These are phyloP conservation scores for Lactarius pseudohatsudake DNA, from an alignment of 768 basidiomycete species.

Conservation along the genomic window DNA sequence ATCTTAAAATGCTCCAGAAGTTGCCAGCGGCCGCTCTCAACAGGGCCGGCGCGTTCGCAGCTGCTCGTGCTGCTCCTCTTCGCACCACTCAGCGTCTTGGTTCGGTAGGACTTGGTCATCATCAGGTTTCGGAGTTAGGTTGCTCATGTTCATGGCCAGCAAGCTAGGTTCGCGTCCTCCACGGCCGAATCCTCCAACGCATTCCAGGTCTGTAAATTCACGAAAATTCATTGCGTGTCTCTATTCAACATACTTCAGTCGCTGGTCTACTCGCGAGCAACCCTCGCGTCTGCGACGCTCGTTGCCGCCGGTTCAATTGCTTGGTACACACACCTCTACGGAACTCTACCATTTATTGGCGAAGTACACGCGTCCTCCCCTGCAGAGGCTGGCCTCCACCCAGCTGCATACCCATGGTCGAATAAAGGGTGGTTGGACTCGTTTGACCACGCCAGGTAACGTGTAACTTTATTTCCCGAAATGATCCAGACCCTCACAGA, in stretches of 20 bases:
- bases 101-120: constrained; percentile 41
- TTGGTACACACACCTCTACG: constrained; percentile 96
- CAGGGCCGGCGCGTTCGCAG: constrained; percentile 50
- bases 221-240: not conserved
- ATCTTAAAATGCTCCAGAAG: constrained; percentile 78
- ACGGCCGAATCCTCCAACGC: constrained; percentile 53
- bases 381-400: constrained; percentile 93
- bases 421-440: constrained; percentile 86
- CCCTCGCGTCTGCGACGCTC: constrained; percentile 72
- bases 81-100: constrained; percentile 46
- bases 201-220: constrained; percentile 56
- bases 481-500: constrained; percentile 21
- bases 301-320: constrained; percentile 87
- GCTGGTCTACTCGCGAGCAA: constrained; percentile 65
- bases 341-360: constrained; percentile 82
- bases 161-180: constrained; percentile 75
- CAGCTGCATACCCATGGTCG: constrained; percentile 83
- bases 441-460: constrained; percentile 95
- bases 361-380: constrained; percentile 92
- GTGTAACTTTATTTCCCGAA: constrained; percentile 26
- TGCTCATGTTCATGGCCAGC: constrained; percentile 35
- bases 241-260: constrained; percentile 44
- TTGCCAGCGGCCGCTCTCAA: constrained; percentile 72
- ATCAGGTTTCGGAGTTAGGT: constrained; percentile 21
- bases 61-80: constrained; percentile 45